A percentile compares a stretch with the other conserved stretches of the same genome.
Evolutionary conservation across 192 early-diverging fungal genomes (phyloP).

Genomic region (Coemansia sp.): DNA sequence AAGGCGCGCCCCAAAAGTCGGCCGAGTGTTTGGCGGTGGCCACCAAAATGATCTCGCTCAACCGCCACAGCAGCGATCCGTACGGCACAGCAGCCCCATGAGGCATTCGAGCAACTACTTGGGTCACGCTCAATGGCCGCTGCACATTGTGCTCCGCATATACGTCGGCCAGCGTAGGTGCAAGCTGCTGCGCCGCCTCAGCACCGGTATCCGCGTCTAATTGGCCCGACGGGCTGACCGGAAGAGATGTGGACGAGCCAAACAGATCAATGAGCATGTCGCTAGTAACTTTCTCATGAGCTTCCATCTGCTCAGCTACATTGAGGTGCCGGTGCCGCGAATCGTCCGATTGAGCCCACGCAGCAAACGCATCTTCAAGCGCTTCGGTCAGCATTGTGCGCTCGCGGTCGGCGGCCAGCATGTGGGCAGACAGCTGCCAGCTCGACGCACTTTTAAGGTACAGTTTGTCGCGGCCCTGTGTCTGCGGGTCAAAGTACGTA

Average conservation of each 20-base stretch:
- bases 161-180: conserved; percentile 24
- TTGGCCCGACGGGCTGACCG: conserved; percentile 25
- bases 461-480: conserved; percentile 29
- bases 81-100: conserved; percentile 42
- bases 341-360: conserved; percentile 39
- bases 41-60: conserved; percentile 47
- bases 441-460: conserved; percentile 40
- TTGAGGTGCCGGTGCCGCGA: conserved; percentile 37
- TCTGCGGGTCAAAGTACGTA: conserved; percentile 39
- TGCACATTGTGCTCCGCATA: conserved; percentile 4
- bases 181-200: conserved; percentile 7
- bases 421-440: conserved; percentile 41
- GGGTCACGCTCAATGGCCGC: conserved; percentile 19
- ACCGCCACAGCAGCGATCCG: conserved; percentile 49
- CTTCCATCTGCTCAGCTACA: conserved; percentile 42
- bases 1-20: conserved; percentile 54
- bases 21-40: conserved; percentile 41
- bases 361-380: conserved; percentile 48
- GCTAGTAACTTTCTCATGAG: conserved; percentile 41
- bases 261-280: conserved; percentile 52
- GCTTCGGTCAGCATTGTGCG: conserved; percentile 50
- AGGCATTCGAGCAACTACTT: conserved; percentile 43
- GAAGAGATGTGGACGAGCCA: conserved; percentile 20
- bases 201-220: conserved; percentile 6
- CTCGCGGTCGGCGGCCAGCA: conserved; percentile 45